Base-by-base conservation (phyloP, 768 basidiomycete species). In the Roridomyces roridus region DNA sequence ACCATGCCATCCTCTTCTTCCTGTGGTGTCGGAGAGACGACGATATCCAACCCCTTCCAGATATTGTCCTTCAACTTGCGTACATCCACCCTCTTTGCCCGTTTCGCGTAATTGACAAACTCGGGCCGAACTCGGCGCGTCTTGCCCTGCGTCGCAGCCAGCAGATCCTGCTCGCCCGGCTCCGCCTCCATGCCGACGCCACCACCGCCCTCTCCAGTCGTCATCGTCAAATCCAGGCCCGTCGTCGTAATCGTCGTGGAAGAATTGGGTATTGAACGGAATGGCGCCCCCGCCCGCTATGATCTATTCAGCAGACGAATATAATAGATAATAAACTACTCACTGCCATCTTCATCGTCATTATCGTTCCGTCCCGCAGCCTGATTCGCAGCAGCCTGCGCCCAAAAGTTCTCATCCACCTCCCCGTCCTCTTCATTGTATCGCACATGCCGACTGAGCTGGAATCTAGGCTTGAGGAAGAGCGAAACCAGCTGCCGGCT, bases 331-430 rank as follows among this genome's bases (percentile, higher is more conserved):
- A 56, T 29, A 41, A 36, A 53, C 29, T 15, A 67, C 85, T 70
- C 62, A 90, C 91, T 82, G 42, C 87, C 88, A 46, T 92, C 89
- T 21, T 72, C 81, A 28, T 76, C 77, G 41, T 83, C 84, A 11
- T 82, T 80, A 12, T 59, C 68, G 24, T 72, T 63, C 17, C 82
- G 83, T 10, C 77, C 85, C 9, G 83, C 89, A 14, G 86, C 87
- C 70, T 92, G 88, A 46, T 91, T 85, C 0, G 92, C 93, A 10
- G 94, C 95, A 5, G 93, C 94, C 65, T 94, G 91, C 0, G 95
- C 96, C 97, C 97, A 98, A 78, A 95, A 98, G 59, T 91, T 87
- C 74, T 96, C 94, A 68, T 98, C 96, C 24, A 96, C 88, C 72
- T 97, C 95, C 25, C 91, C 94, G 61, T 94, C 89, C 25, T 82